Evolutionary conservation across 176 grass and related monocot genomes (phyloP).

Genomic region (Bromus sterilis): DNA sequence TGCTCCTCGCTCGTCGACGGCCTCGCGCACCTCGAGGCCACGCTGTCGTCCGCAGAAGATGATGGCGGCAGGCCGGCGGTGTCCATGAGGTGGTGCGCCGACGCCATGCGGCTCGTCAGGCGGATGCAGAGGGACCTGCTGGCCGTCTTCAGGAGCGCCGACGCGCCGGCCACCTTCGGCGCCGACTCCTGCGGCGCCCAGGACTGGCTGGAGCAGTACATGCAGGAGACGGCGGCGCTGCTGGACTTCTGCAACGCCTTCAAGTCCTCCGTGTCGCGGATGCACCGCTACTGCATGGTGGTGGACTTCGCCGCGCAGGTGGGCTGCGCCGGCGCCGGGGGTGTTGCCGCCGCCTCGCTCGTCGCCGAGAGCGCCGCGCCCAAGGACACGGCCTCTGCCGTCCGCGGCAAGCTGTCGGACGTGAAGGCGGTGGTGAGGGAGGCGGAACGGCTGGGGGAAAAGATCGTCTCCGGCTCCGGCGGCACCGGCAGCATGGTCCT

Average conservation of each 20-base stretch:
- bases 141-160: slow-evolving; percentile 53
- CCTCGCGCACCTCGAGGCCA: slow-evolving; percentile 44
- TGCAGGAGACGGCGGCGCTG: slow-evolving; percentile 87
- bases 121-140: slow-evolving; percentile 82
- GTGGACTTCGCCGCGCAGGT: slow-evolving; percentile 44
- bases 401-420: slow-evolving; percentile 20
- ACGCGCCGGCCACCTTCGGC: slow-evolving; percentile 24
- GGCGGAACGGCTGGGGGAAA: slow-evolving; percentile 24
- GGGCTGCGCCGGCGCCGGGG: neutral
- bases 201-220: slow-evolving; percentile 91
- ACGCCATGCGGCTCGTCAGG: slow-evolving; percentile 77
- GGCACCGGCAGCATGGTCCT: slow-evolving; percentile 24
- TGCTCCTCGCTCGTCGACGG: slow-evolving; percentile 66
- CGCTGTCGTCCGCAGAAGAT: slow-evolving; percentile 13
- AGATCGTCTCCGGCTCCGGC: neutral
- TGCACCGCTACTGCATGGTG: slow-evolving; percentile 73
- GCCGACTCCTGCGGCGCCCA: neutral
- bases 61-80: slow-evolving; percentile 18
- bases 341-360: neutral
- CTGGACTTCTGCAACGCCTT: slow-evolving; percentile 87
- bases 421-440: slow-evolving; percentile 31
- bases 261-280: slow-evolving; percentile 53
- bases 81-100: slow-evolving; percentile 71
- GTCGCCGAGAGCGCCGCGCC: neutral
- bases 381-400: neutral